Conservation (phyloP, 139 green algal genomes). For the Volvox reticuliferus region DNA sequence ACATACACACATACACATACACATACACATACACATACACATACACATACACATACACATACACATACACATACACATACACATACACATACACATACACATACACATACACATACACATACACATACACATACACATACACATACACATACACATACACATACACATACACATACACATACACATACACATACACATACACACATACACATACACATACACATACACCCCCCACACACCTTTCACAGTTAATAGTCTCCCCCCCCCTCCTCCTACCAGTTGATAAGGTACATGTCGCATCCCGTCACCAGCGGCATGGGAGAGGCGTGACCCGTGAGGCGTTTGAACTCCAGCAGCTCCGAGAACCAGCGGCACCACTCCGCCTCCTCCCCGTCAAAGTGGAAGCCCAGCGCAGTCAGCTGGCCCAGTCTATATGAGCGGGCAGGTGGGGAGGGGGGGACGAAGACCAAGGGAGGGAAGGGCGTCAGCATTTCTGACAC, state of each 20-base stretch:
- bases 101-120: background rate
- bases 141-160: background rate
- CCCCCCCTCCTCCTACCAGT: conserved; percentile 67
- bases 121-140: background rate
- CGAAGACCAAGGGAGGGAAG: background rate
- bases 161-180: background rate
- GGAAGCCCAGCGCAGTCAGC: conserved; percentile 69
- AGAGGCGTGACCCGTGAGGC: conserved; percentile 65
- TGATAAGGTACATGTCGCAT: conserved; percentile 70
- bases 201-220: background rate
- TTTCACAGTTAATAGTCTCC: too few species aligned
- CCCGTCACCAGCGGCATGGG: conserved; percentile 59
- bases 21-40: too few species aligned
- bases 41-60: too few species aligned
- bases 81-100: background rate
- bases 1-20: too few species aligned
- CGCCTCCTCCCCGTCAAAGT: conserved; percentile 73
- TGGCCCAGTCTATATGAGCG: background rate
- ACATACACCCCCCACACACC: background rate
- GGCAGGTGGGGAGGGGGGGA: too few species aligned
- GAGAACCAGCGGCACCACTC: conserved; percentile 83
- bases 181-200: background rate
- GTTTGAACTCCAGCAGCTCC: conserved; percentile 63
- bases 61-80: background rate
- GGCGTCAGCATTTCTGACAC: too few species aligned